Evolutionary conservation across 306 rosid genomes (phyloP), one percentile per base, ranked within the genome.

Genomic region (Trifolium fragiferum): DNA sequence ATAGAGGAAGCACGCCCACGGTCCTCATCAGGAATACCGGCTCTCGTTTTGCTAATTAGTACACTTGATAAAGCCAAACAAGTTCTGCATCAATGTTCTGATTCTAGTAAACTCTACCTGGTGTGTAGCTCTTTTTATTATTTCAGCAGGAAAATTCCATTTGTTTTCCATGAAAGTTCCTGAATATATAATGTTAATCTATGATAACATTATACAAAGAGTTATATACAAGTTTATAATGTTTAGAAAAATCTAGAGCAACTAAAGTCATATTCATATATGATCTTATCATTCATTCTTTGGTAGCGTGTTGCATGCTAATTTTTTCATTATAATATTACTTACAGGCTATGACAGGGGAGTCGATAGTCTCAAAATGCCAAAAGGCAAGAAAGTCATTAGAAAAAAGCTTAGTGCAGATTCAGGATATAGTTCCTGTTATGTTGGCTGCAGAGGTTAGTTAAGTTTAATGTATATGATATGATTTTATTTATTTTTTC

Each of bases 71-170:
- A 85, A 75, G 90, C 93, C 80, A 84, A 83, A 63, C 77, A 70
- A 23, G 77, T 88, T 33, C 89, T 93, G 72, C 88, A 81, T 66
- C 6, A 83, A 61, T 93, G 97, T 69, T 54, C 89, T 21, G 93
- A 93, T 19, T 88, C 89, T 33, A 93, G 97, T 81, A 86, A 84
- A 86, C 92, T 93, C 82, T 93, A 93, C 80, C 89, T 93, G 92
- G 98, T 93, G 23, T 6, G 96, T 80, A 60, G 59, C 38, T 76
- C 54, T 65, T 53, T 54, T 55, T 40, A 57, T 82, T 76, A 72
- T 55, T 62, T 57, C 63, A 43, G 74, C 33, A 10, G 54, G 64
- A 40, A 40, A 59, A 76, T 74, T 55, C 12, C 70, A 55, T 54
- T 76, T 70, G 27, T 51, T 75, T 41, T 70, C 35, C 23, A 40